Conservation (phyloP, 495 filamentous ascomycete genomes). For the Haplographium delicatum region DNA sequence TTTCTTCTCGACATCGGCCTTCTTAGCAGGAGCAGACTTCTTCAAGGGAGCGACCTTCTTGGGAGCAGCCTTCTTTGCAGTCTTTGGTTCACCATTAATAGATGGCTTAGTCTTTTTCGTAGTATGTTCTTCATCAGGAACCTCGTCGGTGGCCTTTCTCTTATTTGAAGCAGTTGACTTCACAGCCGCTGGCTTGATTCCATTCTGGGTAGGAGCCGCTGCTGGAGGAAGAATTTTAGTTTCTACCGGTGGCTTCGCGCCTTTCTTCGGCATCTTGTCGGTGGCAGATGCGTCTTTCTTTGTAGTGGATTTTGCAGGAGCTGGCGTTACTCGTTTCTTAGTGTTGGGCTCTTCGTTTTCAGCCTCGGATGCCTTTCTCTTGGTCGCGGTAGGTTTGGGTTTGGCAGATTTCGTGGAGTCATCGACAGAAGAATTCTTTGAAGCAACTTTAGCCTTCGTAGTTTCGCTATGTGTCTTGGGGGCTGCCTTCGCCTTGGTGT, state of each 20-base stretch:
- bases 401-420: not conserved
- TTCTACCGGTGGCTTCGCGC: too few species aligned
- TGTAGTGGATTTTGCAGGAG: constrained; percentile 4
- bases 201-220: too few species aligned
- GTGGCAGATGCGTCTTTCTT: too few species aligned
- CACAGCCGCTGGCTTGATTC: too few species aligned
- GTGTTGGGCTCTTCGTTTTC: constrained; percentile 5
- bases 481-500: not conserved
- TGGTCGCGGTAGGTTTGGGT: not conserved
- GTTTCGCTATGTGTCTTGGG: constrained; percentile 23
- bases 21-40: not conserved
- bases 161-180: too few species aligned
- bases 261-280: too few species aligned
- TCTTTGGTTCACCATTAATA: too few species aligned
- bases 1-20: not conserved
- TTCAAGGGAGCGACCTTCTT: not conserved
- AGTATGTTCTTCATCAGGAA: too few species aligned
- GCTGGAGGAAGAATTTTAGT: too few species aligned
- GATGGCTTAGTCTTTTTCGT: too few species aligned
- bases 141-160: too few species aligned
- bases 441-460: too few species aligned
- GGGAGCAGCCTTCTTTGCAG: not conserved
- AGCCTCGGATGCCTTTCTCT: constrained; percentile 14
- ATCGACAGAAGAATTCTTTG: constrained; percentile 2
- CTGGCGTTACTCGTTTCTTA: constrained; percentile 12